A percentile compares a stretch with the other conserved stretches of the same genome.
These are phyloP conservation scores for Daucus carota DNA, from an alignment of 129 eudicot species.

Conservation along the genomic window DNA sequence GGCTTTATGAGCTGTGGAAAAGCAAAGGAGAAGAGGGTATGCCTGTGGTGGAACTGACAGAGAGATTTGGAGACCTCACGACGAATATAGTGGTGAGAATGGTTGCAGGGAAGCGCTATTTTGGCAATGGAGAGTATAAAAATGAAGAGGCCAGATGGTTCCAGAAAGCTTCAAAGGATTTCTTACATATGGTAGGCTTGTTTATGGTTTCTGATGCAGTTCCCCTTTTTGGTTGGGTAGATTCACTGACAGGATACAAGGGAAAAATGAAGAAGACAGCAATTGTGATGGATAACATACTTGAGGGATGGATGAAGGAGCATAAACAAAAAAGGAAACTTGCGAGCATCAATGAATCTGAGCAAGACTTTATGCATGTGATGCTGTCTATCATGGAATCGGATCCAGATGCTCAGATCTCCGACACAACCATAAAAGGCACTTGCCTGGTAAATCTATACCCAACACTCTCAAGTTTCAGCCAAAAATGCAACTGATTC, in stretches of 20 bases:
- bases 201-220: constrained; percentile 12
- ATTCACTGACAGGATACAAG: not conserved
- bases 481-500: not conserved
- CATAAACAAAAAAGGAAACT: not conserved
- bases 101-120: constrained; percentile 2
- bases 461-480: not conserved
- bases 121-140: not conserved
- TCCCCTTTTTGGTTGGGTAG: constrained; percentile 10
- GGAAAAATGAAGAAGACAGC: not conserved
- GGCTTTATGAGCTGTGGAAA: constrained; percentile 17
- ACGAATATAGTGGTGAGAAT: not conserved
- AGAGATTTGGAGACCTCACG: constrained; percentile 6
- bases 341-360: not conserved
- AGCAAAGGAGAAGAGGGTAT: constrained; percentile 8
- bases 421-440: constrained; percentile 20
- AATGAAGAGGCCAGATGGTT: not conserved
- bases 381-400: not conserved
- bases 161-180: not conserved
- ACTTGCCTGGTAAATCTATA: constrained; percentile 8
- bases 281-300: not conserved
- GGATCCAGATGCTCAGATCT: not conserved
- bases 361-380: constrained; percentile 8
- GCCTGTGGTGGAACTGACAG: not conserved
- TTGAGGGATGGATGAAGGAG: constrained; percentile 9
- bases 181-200: not conserved